These are phyloP conservation scores for Saccharomycopsis guyanensis DNA, from an alignment of 805 yeast species.

Conservation along the genomic window DNA sequence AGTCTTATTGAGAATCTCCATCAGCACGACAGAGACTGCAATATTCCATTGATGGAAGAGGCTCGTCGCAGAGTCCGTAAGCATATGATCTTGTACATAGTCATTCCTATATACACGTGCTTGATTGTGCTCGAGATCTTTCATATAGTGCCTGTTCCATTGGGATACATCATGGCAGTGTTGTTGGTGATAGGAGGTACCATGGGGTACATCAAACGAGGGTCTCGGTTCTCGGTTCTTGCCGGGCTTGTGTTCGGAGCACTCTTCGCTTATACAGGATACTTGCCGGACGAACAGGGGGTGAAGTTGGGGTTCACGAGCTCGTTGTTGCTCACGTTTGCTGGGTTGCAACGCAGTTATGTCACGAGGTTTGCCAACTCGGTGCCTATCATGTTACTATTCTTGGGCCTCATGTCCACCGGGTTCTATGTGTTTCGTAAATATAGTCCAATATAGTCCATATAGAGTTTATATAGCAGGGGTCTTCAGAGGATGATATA, in stretches of 20 bases:
- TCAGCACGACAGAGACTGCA: conserved; percentile 11
- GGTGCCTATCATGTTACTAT: conserved; percentile 9
- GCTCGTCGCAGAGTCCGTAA: not conserved
- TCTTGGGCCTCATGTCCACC: conserved; percentile 9
- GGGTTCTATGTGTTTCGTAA: conserved; percentile 3
- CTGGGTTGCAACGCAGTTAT: conserved; percentile 8
- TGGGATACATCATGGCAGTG: conserved; percentile 14
- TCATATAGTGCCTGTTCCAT: conserved; percentile 8
- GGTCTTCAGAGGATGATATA: too few relatives aligned
- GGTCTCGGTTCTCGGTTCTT: conserved; percentile 8
- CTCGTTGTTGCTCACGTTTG: conserved; percentile 9
- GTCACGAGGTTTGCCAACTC: conserved; percentile 9
- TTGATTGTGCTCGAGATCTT: conserved; percentile 8
- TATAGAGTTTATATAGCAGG: too few relatives aligned
- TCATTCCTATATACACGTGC: not conserved
- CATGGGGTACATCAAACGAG: conserved; percentile 5
- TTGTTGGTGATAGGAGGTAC: conserved; percentile 9
- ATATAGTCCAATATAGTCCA: not conserved
- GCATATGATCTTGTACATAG: not conserved
- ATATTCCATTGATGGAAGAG: conserved; percentile 3
- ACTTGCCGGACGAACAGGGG: conserved; percentile 1
- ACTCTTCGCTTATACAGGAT: conserved; percentile 1
- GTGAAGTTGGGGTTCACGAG: conserved; percentile 4
- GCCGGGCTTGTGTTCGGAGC: conserved; percentile 6
- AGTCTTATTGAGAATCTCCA: conserved; percentile 8